Conservation (phyloP, 139 green algal species). For the Chlorella sp. region DNA sequence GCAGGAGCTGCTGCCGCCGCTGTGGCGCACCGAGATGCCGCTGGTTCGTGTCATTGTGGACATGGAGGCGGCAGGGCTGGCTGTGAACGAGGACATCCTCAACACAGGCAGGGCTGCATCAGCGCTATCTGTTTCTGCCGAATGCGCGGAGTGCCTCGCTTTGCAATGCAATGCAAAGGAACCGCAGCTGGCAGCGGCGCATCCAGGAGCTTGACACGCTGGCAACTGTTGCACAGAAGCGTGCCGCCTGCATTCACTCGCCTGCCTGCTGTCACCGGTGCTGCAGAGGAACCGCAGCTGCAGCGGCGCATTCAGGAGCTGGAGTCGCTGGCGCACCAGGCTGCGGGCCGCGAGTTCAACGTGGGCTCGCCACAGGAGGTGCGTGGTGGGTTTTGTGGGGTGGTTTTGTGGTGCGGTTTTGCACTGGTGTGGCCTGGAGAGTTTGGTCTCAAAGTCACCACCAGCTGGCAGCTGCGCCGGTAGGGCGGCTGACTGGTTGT, state of each 20-base stretch:
- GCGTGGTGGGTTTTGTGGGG: no score
- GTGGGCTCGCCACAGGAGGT: slow-evolving; percentile 45
- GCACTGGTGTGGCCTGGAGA: no score
- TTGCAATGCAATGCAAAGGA: no score
- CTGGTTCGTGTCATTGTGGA: slow-evolving; percentile 73
- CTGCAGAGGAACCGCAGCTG: slow-evolving; percentile 57
- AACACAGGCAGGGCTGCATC: not conserved
- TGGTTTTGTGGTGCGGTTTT: not conserved
- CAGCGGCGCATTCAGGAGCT: slow-evolving; percentile 62
- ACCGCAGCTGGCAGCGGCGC: no score
- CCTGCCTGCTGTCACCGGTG: not conserved
- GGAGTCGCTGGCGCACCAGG: slow-evolving; percentile 42
- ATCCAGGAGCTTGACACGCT: no score
- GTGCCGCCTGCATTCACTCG: not conserved
- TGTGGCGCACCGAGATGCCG: slow-evolving; percentile 77
- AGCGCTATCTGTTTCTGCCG: no score
- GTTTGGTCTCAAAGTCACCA: no score
- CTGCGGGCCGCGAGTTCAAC: slow-evolving; percentile 43
- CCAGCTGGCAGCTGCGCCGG: no score
- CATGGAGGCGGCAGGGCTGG: slow-evolving; percentile 77
- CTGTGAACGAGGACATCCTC: slow-evolving; percentile 56
- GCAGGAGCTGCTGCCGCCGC: slow-evolving; percentile 50
- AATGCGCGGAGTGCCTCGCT: no score
- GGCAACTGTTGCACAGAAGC: no score
- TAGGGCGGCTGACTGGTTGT: no score